Percentiles rank a stretch among this genome's conserved stretches.
Evolutionary conservation across 78 protist genomes (phyloP).

Genomic region (Monosiga brevicollis): DNA sequence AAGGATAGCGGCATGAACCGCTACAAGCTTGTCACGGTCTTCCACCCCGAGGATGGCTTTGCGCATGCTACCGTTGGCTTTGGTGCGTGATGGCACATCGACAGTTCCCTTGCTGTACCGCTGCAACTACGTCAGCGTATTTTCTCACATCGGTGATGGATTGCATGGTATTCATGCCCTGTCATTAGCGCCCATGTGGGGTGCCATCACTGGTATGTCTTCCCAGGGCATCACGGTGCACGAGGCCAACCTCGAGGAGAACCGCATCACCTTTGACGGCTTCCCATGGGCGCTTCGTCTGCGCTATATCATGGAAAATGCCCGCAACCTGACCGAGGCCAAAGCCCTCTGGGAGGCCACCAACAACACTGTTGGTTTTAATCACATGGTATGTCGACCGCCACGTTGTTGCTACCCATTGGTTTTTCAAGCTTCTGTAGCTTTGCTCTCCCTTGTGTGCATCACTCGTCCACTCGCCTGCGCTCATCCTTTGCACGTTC

Average conservation of each 20-base stretch:
- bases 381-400: conserved; percentile 33
- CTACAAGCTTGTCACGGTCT: conserved; percentile 36
- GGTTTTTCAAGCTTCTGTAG: too few species aligned
- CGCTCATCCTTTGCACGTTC: too few species aligned
- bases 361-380: conserved; percentile 51
- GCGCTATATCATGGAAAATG: conserved; percentile 41
- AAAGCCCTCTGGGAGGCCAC: conserved; percentile 28
- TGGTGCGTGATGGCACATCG: neutral
- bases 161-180: conserved; percentile 1
- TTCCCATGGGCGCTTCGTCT: conserved; percentile 46
- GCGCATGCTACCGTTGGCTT: neutral
- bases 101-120: neutral
- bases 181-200: conserved; percentile 40
- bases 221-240: conserved; percentile 40
- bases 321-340: conserved; percentile 31
- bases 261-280: conserved; percentile 41
- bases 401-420: neutral
- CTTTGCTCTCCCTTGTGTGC: too few species aligned
- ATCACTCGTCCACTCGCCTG: too few species aligned
- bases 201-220: conserved; percentile 49
- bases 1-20: conserved; percentile 35
- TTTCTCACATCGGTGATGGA: conserved; percentile 24
- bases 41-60: neutral
- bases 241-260: conserved; percentile 37
- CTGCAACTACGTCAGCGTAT: neutral